Percentiles rank a stretch among this genome's conserved stretches.
Conservation (phyloP, 345 rosid species). For the Citrus glauca region DNA sequence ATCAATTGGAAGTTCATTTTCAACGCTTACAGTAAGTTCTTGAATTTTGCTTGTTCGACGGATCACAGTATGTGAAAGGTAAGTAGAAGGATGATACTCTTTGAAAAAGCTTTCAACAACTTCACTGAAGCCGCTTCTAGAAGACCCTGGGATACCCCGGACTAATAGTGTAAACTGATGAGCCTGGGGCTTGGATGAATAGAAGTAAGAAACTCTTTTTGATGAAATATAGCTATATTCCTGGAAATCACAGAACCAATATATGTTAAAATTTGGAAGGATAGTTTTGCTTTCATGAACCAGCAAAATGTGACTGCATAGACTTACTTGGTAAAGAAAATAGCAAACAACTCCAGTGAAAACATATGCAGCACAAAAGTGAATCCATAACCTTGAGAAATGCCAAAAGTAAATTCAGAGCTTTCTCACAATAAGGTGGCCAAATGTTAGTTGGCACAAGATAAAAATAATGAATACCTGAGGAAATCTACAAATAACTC, state of each 20-base stretch:
- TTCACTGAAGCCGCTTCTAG: slow-evolving; percentile 54
- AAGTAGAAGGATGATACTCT: slow-evolving; percentile 71
- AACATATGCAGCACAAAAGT: slow-evolving; percentile 82
- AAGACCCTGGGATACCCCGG: slow-evolving; percentile 55
- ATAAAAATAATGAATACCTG: background rate
- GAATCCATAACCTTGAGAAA: slow-evolving; percentile 85
- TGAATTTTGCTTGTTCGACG: slow-evolving; percentile 59
- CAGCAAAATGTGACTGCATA: slow-evolving; percentile 5
- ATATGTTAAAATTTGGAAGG: slow-evolving; percentile 9
- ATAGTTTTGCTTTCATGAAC: slow-evolving; percentile 10
- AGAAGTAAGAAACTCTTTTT: slow-evolving; percentile 62
- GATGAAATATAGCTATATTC: slow-evolving; percentile 58
- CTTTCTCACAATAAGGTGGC: slow-evolving; percentile 5
- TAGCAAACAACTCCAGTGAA: slow-evolving; percentile 87
- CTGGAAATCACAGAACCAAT: slow-evolving; percentile 35
- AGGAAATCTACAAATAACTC: background rate
- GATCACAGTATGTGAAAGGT: slow-evolving; percentile 71
- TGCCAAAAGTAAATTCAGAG: slow-evolving; percentile 29
- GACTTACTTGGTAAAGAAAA: slow-evolving; percentile 77
- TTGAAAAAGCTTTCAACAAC: slow-evolving; percentile 73
- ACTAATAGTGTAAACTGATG: slow-evolving; percentile 75
- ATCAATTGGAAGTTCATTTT: background rate
- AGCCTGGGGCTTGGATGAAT: slow-evolving; percentile 71
- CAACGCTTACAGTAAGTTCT: slow-evolving; percentile 56
- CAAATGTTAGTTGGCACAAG: background rate